Percentiles rank a stretch among this genome's conserved stretches.
Conservation (phyloP, 2,329 filamentous ascomycete species). For the Teratosphaeria epicoccoides region DNA sequence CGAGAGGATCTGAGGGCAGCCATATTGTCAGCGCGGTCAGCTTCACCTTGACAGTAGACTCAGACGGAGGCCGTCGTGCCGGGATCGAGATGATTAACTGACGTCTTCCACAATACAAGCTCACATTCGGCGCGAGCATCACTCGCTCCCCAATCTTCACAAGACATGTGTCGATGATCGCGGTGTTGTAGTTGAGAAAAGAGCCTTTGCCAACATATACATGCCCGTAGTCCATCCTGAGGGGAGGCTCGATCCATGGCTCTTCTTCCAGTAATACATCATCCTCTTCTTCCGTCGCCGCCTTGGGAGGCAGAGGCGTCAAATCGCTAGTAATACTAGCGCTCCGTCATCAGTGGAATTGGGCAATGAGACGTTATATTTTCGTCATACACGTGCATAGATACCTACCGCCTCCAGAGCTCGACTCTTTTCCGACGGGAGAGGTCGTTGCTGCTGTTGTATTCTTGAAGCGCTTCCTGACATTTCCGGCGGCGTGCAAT, state of each 20-base stretch:
- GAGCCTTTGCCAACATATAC: slow-evolving; percentile 60
- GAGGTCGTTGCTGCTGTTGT: slow-evolving; percentile 51
- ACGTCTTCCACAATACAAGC: slow-evolving; percentile 54
- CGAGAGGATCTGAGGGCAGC: slow-evolving; percentile 42
- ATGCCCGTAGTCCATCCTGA: slow-evolving; percentile 72
- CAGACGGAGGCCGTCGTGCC: too few species aligned
- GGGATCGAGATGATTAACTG: background rate
- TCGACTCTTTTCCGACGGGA: slow-evolving; percentile 53
- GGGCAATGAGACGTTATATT: background rate
- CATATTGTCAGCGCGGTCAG: background rate
- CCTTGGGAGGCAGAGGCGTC: slow-evolving; percentile 51
- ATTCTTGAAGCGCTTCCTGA: slow-evolving; percentile 48
- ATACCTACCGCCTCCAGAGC: slow-evolving; percentile 58
- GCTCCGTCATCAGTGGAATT: too few species aligned
- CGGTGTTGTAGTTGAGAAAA: slow-evolving; percentile 66
- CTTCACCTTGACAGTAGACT: too few species aligned
- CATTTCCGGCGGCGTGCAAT: slow-evolving; percentile 53
- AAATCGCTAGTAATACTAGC: slow-evolving; percentile 53
- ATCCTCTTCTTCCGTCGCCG: slow-evolving; percentile 51
- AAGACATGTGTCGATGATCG: slow-evolving; percentile 64
- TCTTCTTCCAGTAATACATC: slow-evolving; percentile 48
- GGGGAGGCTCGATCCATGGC: slow-evolving; percentile 59
- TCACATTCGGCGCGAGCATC: slow-evolving; percentile 67
- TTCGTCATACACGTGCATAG: slow-evolving; percentile 26
- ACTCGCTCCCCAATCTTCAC: slow-evolving; percentile 69